Evolutionary conservation across 192 early-diverging fungal species (phyloP), one percentile per base, ranked within the genome.

Genomic region (Thoreauomyces humboldtii): DNA sequence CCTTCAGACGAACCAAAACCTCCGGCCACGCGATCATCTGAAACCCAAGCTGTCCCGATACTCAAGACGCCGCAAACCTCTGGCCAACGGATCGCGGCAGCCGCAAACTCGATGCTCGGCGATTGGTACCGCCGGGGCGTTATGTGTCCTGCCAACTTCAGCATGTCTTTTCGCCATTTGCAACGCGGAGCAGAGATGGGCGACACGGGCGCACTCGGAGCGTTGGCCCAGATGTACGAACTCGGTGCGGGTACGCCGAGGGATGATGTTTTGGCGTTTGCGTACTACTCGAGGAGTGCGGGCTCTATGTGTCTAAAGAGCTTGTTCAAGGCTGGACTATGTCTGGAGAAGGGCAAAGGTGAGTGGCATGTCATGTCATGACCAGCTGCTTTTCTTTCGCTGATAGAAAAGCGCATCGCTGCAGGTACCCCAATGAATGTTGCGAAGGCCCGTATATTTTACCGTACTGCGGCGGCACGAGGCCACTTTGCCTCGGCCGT

Each of bases 61-160:
- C 42, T 15, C 15, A 15, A 43, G 21, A n/a, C 42, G 17, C 42
- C 42, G 15, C 15, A n/a, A 43, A 43, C 21, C 21, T 19, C 0
- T 15, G 17, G 17, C 42, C 42, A 43, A 43, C 15, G n/a, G 17
- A 36, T 58, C 24, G 37, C 50, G 29, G 60, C 60, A 28, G 44
- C 27, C 11, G 60, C 60, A 46, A 62, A 62, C 60, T 35, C 60
- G 9, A 61, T 72, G 34, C 52, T 74, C 27, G 72, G 72, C 19
- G 72, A 74, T 7, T 63, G 69, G 60, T 71, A 74, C 41, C 66
- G 72, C 24, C 60, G 63, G 22, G 72, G 72, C 17, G 24, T 72
- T 24, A 69, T 69, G 0, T 53, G 51, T 29, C 24, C 29, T 21
- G 29, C 72, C 4, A 48, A 71, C 34, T 71, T 52, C 42, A 72